These are phyloP conservation scores for Magnaporthales sp. DNA, from an alignment of 2,329 filamentous ascomycete genomes.

Conservation along the genomic window DNA sequence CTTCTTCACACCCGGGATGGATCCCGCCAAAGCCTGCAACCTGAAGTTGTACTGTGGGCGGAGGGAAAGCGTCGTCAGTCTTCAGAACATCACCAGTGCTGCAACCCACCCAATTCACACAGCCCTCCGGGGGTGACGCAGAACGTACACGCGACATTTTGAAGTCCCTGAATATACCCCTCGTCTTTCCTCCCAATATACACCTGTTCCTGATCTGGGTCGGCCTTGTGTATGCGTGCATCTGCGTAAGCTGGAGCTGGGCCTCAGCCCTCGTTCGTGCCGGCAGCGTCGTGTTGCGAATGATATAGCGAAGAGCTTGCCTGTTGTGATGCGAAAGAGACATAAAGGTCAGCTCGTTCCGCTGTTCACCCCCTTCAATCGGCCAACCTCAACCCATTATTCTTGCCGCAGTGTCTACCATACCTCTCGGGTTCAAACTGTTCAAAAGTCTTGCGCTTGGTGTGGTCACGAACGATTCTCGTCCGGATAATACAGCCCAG, in stretches of 20 bases:
- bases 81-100: neutral
- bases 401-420: constrained; percentile 8
- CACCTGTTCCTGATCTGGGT: constrained; percentile 94
- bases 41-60: constrained; percentile 79
- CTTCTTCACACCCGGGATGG: constrained; percentile 87
- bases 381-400: neutral
- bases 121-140: neutral
- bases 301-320: constrained; percentile 87
- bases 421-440: constrained; percentile 84
- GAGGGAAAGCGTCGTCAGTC: neutral
- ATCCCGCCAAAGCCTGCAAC: constrained; percentile 75
- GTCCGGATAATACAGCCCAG: constrained; percentile 81
- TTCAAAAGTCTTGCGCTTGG: constrained; percentile 89
- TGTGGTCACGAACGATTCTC: constrained; percentile 85
- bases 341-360: neutral
- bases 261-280: constrained; percentile 78
- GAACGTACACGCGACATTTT: constrained; percentile 79
- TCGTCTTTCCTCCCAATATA: constrained; percentile 80
- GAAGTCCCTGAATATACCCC: constrained; percentile 89
- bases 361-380: neutral
- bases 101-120: neutral
- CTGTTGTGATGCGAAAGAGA: constrained; percentile 33
- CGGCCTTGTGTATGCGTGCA: constrained; percentile 90
- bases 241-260: constrained; percentile 85
- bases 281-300: constrained; percentile 84